These are phyloP conservation scores for Piromyces sp. DNA, from an alignment of 192 early-diverging fungal species.

Conservation along the genomic window DNA sequence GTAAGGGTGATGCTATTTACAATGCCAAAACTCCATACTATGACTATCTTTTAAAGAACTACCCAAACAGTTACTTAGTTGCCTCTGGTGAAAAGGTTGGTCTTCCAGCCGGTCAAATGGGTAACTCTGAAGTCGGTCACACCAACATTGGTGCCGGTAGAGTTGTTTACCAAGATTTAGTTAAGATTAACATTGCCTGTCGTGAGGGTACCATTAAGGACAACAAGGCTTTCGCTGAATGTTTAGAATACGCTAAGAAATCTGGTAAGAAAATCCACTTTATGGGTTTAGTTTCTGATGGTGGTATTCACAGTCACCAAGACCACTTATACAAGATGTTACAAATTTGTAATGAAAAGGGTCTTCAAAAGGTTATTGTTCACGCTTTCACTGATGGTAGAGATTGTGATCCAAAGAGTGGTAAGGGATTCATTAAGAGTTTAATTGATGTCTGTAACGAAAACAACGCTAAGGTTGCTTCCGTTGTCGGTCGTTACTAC, in stretches of 20 bases:
- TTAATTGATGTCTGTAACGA: not conserved
- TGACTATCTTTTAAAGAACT: constrained; percentile 54
- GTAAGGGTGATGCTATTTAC: constrained; percentile 75
- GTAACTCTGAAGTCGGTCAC: constrained; percentile 98
- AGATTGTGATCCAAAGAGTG: constrained; percentile 81
- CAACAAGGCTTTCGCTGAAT: constrained; percentile 46
- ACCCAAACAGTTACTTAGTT: constrained; percentile 56
- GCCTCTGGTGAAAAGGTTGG: constrained; percentile 95
- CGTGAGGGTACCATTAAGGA: constrained; percentile 1
- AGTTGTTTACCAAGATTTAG: constrained; percentile 77
- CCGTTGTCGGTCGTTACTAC: constrained; percentile 91
- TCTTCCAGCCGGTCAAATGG: constrained; percentile 97
- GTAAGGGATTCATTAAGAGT: not conserved
- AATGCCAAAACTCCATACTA: constrained; percentile 88
- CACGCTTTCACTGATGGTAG: constrained; percentile 98
- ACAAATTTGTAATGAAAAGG: constrained; percentile 63
- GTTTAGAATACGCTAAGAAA: constrained; percentile 69
- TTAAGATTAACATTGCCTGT: not conserved
- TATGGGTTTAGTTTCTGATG: constrained; percentile 88
- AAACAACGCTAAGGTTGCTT: constrained; percentile 75
- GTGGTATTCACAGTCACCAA: constrained; percentile 94
- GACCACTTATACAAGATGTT: constrained; percentile 74
- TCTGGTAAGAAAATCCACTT: constrained; percentile 81
- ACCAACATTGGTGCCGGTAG: constrained; percentile 98
- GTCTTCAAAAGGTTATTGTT: constrained; percentile 68